Evolutionary conservation across 2,329 filamentous ascomycete genomes (phyloP).

Genomic region (Mycocentrospora acerina): DNA sequence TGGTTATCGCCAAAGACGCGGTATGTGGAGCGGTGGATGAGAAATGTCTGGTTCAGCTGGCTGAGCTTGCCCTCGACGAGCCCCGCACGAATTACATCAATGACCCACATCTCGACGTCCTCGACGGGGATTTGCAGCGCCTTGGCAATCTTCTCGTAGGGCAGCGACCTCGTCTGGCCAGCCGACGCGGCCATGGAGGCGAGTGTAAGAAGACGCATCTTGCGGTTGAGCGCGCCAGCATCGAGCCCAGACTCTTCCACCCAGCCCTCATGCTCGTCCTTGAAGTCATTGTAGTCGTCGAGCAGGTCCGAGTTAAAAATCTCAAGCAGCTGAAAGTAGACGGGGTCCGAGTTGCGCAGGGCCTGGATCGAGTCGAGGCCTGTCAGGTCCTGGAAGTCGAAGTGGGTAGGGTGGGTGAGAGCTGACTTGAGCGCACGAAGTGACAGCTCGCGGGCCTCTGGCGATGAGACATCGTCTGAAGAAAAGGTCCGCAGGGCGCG

Average conservation of each 20-base stretch:
- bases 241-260: slow-evolving; percentile 75
- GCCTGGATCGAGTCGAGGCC: slow-evolving; percentile 78
- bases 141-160: slow-evolving; percentile 81
- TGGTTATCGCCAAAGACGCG: slow-evolving; percentile 97
- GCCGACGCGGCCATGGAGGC: slow-evolving; percentile 83
- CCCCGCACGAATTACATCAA: slow-evolving; percentile 93
- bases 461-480: slow-evolving; percentile 54
- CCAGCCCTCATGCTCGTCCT: slow-evolving; percentile 85
- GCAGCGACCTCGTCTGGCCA: slow-evolving; percentile 75
- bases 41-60: slow-evolving; percentile 88
- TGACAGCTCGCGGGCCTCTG: slow-evolving; percentile 60
- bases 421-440: slow-evolving; percentile 67
- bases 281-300: slow-evolving; percentile 94
- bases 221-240: slow-evolving; percentile 75
- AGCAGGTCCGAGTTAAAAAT: slow-evolving; percentile 93
- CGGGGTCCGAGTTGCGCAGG: slow-evolving; percentile 78
- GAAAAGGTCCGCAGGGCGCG: slow-evolving; percentile 78
- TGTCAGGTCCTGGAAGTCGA: slow-evolving; percentile 72
- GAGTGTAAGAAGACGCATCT: slow-evolving; percentile 94
- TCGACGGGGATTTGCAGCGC: slow-evolving; percentile 78
- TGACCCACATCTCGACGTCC: slow-evolving; percentile 97
- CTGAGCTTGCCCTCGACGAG: slow-evolving; percentile 96
- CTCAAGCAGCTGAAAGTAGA: slow-evolving; percentile 89
- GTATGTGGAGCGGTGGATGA: slow-evolving; percentile 95
- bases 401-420: slow-evolving; percentile 66